Base-by-base conservation (phyloP, 2,329 filamentous ascomycete species). In the Mycogone perniciosa region DNA sequence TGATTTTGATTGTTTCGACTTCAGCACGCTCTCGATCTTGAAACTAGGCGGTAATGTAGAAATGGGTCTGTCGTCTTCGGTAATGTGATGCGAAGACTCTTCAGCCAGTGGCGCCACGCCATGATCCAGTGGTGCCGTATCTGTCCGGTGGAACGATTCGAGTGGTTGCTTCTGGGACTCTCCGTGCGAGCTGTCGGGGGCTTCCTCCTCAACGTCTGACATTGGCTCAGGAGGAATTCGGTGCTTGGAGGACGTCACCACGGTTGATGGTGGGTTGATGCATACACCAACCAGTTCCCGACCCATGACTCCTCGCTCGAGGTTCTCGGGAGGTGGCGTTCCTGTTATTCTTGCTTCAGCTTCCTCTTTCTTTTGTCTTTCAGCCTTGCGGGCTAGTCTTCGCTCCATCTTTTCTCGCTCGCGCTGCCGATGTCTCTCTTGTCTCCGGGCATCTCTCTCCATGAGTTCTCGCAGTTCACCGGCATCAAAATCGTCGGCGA, bases 401-500 rank as follows among this genome's bases (percentile, higher is more conserved):
- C 78, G 77, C 57, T 86, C 82, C 27, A 84, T 69, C 56, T 78
- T 81, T 55, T 89, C 82, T 55, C 83, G 80, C 26, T 92, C 85
- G 35, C 77, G 76, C 51, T 79, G 74, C 48, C 78, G 80, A 68
- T 88, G 91, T 64, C 83, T 82, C 58, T 96, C 88, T 57, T 80
- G 82, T 51, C 93, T 80, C 60, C 91, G 81, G 57, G 85, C 79
- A 62, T 99, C 93, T 53, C 93, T 77, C 60, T 99, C 93, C 80
- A 99, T 86, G 31, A 97, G 75, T 64, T 95, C 88, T 52, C 92
- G 81, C 37, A 99, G 67, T 59, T 89, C 91, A 47, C 86, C 82
- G 4, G 93, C 87, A 68, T 89, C 89, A 49, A 99, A 76, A 53
- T 88, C 86, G 63, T 97, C 88, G 26, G 90, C 93, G 41, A 97